phyloP scores from a whole-genome alignment of 352 stramenopile species.

The Phytophthora syringae region DNA sequence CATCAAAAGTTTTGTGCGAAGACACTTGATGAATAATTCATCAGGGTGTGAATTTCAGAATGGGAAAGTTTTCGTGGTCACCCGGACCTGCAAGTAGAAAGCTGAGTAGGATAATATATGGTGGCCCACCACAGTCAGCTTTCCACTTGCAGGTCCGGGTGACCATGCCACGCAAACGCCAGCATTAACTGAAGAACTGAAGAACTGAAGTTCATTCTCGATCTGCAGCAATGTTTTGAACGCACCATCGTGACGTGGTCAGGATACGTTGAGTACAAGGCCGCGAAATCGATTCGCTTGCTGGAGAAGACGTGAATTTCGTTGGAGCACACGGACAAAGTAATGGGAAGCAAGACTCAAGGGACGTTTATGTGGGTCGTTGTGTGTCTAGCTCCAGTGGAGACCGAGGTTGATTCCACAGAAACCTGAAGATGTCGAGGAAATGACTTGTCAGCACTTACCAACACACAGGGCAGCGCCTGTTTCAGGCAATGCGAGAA shows the following conservation, averaged over 20 bases:
- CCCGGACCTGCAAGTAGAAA: too few species aligned
- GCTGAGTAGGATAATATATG: too few species aligned
- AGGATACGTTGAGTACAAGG: conserved; percentile 35
- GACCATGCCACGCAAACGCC: background rate
- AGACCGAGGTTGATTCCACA: too few species aligned
- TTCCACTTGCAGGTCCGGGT: background rate
- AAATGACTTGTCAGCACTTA: conserved; percentile 23
- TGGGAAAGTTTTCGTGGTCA: too few species aligned
- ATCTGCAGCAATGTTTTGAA: too few species aligned
- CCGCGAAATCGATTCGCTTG: conserved; percentile 31
- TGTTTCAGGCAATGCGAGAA: conserved; percentile 19
- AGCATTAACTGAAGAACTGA: background rate
- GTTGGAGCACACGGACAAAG: conserved; percentile 3
- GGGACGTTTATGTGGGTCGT: conserved; percentile 19
- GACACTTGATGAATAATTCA: too few species aligned
- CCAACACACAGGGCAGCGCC: conserved; percentile 8
- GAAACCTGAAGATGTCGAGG: conserved; percentile 1
- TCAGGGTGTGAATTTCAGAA: too few species aligned
- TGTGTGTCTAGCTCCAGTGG: conserved; percentile 15
- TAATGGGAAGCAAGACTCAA: background rate
- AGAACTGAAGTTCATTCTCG: too few species aligned
- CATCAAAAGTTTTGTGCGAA: too few species aligned
- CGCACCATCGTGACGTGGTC: too few species aligned
- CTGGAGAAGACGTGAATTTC: conserved; percentile 37
- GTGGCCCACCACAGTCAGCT: background rate